phyloP scores from a whole-genome alignment of 768 basidiomycete genomes.

The Phylloporus rhodoxanthus region DNA sequence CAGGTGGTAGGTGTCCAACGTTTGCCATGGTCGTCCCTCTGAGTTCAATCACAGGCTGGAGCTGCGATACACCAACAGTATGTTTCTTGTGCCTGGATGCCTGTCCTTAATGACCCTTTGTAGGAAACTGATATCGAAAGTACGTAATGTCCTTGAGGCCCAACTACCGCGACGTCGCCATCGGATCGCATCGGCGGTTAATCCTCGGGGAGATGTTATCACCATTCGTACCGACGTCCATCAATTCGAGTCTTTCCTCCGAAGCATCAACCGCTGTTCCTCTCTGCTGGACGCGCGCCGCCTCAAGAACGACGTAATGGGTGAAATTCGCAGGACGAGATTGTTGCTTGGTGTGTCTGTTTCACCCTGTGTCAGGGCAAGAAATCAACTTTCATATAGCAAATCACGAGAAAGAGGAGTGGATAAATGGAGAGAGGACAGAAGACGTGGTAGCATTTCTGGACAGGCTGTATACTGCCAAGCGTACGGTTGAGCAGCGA shows the following conservation, averaged over 20 bases:
- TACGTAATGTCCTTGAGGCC: constrained; percentile 76
- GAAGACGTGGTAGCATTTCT: constrained; percentile 84
- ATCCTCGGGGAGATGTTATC: constrained; percentile 58
- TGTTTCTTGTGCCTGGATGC: constrained; percentile 7
- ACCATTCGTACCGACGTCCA: constrained; percentile 75
- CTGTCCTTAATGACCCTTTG: constrained; percentile 4
- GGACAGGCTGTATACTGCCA: constrained; percentile 84
- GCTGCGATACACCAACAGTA: constrained; percentile 67
- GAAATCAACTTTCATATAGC: constrained; percentile 37
- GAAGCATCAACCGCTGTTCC: constrained; percentile 74
- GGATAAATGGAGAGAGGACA: constrained; percentile 81
- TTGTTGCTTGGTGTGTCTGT: constrained; percentile 53
- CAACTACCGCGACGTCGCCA: constrained; percentile 58
- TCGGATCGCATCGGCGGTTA: constrained; percentile 36
- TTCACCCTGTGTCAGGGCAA: not conserved
- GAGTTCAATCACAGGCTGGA: constrained; percentile 42
- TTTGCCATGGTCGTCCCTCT: constrained; percentile 2
- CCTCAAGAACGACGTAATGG: constrained; percentile 84
- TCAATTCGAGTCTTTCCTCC: constrained; percentile 88
- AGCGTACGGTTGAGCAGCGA: constrained; percentile 78
- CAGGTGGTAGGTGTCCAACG: constrained; percentile 63
- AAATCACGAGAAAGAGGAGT: constrained; percentile 81
- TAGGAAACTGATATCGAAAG: constrained; percentile 82
- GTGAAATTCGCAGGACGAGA: constrained; percentile 84
- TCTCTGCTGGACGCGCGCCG: constrained; percentile 85